These are phyloP conservation scores for Wickerhamiella azymoides DNA, from an alignment of 805 yeast genomes.

Conservation along the genomic window DNA sequence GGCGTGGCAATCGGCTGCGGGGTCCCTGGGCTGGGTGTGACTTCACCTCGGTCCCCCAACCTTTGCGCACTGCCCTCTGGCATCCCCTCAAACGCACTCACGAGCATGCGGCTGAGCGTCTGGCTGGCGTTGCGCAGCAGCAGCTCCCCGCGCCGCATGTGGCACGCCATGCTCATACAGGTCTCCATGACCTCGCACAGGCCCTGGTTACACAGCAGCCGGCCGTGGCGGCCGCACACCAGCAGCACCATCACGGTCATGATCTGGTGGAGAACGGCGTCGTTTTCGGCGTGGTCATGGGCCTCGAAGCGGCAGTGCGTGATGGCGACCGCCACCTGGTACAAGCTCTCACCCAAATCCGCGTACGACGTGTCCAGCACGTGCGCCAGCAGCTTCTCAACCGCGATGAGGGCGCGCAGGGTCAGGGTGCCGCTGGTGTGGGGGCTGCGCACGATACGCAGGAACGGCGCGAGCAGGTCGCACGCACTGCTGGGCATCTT, in stretches of 20 bases:
- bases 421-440: constrained; percentile 80
- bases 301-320: constrained; percentile 95
- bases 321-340: constrained; percentile 57
- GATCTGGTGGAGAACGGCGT: constrained; percentile 75
- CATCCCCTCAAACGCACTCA: constrained; percentile 11
- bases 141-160: constrained; percentile 80
- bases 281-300: constrained; percentile 83
- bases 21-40: not conserved
- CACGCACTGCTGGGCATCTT: constrained; percentile 51
- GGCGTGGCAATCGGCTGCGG: constrained; percentile 27
- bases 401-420: constrained; percentile 58
- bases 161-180: constrained; percentile 80
- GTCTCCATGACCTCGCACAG: constrained; percentile 84
- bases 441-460: constrained; percentile 69
- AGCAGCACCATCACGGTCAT: constrained; percentile 57
- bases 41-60: too few species aligned
- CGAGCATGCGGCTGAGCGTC: constrained; percentile 14
- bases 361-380: constrained; percentile 44
- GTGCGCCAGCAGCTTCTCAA: constrained; percentile 59
- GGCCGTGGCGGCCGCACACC: constrained; percentile 50
- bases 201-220: constrained; percentile 61
- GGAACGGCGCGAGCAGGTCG: constrained; percentile 73
- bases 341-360: constrained; percentile 43
- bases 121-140: constrained; percentile 68
- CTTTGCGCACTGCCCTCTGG: not conserved